Base-by-base conservation (phyloP, 176 grass and related monocot species). In the Puya raimondii region DNA sequence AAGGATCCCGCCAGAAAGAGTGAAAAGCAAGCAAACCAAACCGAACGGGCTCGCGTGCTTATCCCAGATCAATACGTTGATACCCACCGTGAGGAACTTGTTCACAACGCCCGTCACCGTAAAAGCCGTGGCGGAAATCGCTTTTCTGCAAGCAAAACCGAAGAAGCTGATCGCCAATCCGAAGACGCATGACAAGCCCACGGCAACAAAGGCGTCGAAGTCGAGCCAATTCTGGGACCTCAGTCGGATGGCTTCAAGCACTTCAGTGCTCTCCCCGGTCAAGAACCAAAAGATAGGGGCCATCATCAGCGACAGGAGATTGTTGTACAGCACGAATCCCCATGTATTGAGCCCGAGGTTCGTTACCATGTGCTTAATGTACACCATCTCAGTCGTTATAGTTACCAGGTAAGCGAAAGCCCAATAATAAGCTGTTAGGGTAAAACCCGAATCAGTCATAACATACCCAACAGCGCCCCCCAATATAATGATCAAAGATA, bases 41-140 rank as follows among this genome's bases (percentile, higher is more conserved):
- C 87, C 87, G 0, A 63, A 51, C 8, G 65, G 1, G 23, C 29
- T 78, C 0, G 87, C 76, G 12, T 96, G 91, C 73, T 91, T 96
- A 72, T 96, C 87, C 91, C 91, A 96, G 67, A 96, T 96, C 70
- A 80, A 58, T 5, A 90, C 91, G 80, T 96, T 96, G 67, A 96
- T 96, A 3, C 56, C 87, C 27, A 96, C 91, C 0, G 91, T 90
- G 56, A 96, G 77, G 78, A 96, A 85, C 76, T 90, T 87, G 25
- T 96, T 90, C 50, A 96, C 91, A 57, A 96, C 87, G 51, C 91
- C 91, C 0, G 91, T 96, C 26, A 96, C 91, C 0, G 91, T 90
- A 80, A 96, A 96, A 68, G 91, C 91, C 2, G 91, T 90, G 11
- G 91, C 91, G 1, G 91, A 96, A 51, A 90, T 86, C 22, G 91